Evolutionary conservation across 78 protist genomes (phyloP).

Genomic region (Polysphondylium violaceum): DNA sequence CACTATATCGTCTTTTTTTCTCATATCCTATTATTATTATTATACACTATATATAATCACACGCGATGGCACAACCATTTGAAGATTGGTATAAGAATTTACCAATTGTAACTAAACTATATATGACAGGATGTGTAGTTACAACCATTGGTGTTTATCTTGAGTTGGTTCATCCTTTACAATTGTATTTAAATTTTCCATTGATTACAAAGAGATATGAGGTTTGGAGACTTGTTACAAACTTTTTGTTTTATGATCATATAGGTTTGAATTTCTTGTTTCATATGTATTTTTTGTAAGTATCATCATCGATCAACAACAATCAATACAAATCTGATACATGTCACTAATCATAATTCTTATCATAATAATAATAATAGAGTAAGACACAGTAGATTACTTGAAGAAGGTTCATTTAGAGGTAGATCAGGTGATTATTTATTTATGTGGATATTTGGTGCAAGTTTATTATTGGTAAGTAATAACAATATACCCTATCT

Average conservation of each 20-base stretch:
- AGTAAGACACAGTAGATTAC: slow-evolving; percentile 75
- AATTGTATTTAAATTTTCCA: slow-evolving; percentile 72
- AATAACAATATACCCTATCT: neutral
- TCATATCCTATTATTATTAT: neutral
- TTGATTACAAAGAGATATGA: slow-evolving; percentile 42
- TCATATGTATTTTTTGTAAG: slow-evolving; percentile 85
- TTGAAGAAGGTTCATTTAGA: slow-evolving; percentile 82
- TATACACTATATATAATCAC: neutral
- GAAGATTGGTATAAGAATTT: slow-evolving; percentile 83
- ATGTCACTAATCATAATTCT: neutral
- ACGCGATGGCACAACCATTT: slow-evolving; percentile 75
- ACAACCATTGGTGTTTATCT: slow-evolving; percentile 75
- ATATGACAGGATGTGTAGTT: slow-evolving; percentile 84
- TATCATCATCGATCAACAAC: neutral
- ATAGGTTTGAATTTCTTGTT: slow-evolving; percentile 66
- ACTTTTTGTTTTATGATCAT: slow-evolving; percentile 74
- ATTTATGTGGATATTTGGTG: slow-evolving; percentile 81
- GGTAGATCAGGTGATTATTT: slow-evolving; percentile 84
- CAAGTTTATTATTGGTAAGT: slow-evolving; percentile 65
- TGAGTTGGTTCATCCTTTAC: slow-evolving; percentile 47
- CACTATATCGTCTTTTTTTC: neutral
- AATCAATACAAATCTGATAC: neutral
- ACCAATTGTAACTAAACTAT: slow-evolving; percentile 75
- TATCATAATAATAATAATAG: slow-evolving; percentile 12
- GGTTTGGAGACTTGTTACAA: slow-evolving; percentile 79